Conservation (phyloP, 225 moss, liverwort and hornwort genomes). For the Physcomitrellopsis africana region DNA sequence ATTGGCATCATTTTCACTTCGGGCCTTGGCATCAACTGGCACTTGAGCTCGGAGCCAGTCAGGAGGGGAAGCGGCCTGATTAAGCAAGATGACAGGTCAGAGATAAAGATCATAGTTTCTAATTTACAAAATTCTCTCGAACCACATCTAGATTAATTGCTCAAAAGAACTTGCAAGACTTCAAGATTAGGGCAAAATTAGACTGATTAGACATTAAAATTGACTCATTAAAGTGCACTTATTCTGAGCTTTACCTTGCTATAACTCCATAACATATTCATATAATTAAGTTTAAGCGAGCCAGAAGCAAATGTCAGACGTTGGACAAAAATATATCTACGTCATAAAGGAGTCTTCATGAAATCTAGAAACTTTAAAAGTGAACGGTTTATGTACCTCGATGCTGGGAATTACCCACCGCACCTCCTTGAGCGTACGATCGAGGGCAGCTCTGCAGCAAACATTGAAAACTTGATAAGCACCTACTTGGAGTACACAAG, state of each 20-base stretch:
- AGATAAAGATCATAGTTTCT: neutral
- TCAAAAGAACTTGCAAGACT: neutral
- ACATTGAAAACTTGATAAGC: slow-evolving; percentile 21
- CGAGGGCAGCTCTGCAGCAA: slow-evolving; percentile 60
- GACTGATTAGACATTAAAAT: neutral
- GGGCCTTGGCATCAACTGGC: slow-evolving; percentile 57
- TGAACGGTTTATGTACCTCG: slow-evolving; percentile 43
- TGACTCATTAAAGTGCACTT: neutral
- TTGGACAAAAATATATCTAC: neutral
- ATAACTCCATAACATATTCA: neutral
- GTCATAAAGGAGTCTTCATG: slow-evolving; percentile 13
- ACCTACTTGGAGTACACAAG: neutral
- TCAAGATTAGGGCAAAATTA: neutral
- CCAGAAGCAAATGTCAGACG: neutral
- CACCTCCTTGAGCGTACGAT: slow-evolving; percentile 64
- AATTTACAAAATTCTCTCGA: slow-evolving; percentile 5
- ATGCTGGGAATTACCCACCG: slow-evolving; percentile 60
- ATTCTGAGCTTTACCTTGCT: neutral
- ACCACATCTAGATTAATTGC: neutral
- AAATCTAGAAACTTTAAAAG: neutral
- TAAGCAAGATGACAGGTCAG: slow-evolving; percentile 18
- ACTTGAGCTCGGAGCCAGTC: slow-evolving; percentile 65
- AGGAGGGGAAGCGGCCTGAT: slow-evolving; percentile 48
- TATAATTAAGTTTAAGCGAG: neutral
- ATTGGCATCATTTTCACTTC: slow-evolving; percentile 40